Evolutionary conservation across 2,329 filamentous ascomycete genomes (phyloP).

Genomic region (Plectosphaerella cucumerina): DNA sequence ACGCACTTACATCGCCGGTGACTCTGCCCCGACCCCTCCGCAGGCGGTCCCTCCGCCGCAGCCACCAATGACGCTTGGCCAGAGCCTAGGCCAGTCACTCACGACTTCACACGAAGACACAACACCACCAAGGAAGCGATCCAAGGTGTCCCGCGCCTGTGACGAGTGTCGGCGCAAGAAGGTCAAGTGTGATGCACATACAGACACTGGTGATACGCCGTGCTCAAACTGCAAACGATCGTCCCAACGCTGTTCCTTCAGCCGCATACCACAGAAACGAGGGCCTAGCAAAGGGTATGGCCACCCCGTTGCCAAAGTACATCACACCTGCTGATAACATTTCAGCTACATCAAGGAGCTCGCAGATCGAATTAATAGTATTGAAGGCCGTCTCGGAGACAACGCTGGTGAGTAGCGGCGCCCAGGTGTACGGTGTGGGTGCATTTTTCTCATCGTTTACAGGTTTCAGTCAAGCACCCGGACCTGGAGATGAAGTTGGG

Average conservation of each 20-base stretch:
- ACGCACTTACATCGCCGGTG: conserved; percentile 21
- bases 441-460: conserved; percentile 1
- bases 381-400: conserved; percentile 68
- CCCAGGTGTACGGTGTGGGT: conserved; percentile 32
- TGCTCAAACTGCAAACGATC: conserved; percentile 81
- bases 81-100: conserved; percentile 39
- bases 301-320: no score
- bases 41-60: conserved; percentile 23
- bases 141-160: conserved; percentile 83
- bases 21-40: conserved; percentile 13
- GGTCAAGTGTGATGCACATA: conserved; percentile 80
- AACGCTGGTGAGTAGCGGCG: background rate
- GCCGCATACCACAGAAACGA: conserved; percentile 80
- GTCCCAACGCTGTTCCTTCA: conserved; percentile 76
- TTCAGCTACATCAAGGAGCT: conserved; percentile 84
- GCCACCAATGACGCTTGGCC: conserved; percentile 22
- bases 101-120: conserved; percentile 43
- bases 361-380: conserved; percentile 75
- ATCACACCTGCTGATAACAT: conserved; percentile 1
- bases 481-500: conserved; percentile 10
- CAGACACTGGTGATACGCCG: conserved; percentile 66
- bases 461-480: conserved; percentile 6
- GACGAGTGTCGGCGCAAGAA: conserved; percentile 88
- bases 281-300: conserved; percentile 90
- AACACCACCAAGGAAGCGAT: conserved; percentile 68